Conservation (phyloP, 1,139 yeast species). For the Ogataea hybrid region DNA sequence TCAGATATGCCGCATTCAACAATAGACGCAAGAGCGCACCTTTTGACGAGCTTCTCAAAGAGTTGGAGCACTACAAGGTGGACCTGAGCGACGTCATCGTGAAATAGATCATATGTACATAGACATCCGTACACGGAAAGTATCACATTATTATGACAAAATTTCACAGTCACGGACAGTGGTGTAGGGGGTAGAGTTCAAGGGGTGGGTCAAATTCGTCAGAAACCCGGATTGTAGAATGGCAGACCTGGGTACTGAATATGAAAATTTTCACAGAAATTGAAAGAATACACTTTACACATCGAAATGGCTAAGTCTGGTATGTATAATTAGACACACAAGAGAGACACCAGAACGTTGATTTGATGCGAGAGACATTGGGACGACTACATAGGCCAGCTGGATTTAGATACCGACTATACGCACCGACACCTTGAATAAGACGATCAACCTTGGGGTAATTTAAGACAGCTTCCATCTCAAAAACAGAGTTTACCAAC, state of each 20-base stretch:
- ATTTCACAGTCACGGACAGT: constrained; percentile 10
- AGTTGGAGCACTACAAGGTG: constrained; percentile 35
- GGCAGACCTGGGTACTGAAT: constrained; percentile 9
- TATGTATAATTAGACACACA: constrained; percentile 36
- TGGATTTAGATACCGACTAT: neutral
- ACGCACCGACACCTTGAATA: neutral
- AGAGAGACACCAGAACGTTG: neutral
- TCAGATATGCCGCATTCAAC: constrained; percentile 46
- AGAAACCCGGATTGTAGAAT: neutral
- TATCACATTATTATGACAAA: neutral
- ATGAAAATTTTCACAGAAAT: constrained; percentile 17
- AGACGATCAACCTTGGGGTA: neutral
- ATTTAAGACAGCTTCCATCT: neutral
- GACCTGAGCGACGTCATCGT: constrained; percentile 36
- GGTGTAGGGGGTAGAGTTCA: constrained; percentile 6
- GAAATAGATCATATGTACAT: constrained; percentile 10
- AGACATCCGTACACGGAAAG: constrained; percentile 12
- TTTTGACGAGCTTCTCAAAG: constrained; percentile 42
- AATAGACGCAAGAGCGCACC: constrained; percentile 40
- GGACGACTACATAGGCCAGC: neutral
- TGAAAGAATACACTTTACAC: constrained; percentile 10
- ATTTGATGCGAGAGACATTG: neutral
- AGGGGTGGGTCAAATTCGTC: no score
- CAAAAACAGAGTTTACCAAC: no score
- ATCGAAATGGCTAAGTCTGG: constrained; percentile 61